phyloP scores from a whole-genome alignment of 75 land plant species.

The Cryptomeria japonica region DNA sequence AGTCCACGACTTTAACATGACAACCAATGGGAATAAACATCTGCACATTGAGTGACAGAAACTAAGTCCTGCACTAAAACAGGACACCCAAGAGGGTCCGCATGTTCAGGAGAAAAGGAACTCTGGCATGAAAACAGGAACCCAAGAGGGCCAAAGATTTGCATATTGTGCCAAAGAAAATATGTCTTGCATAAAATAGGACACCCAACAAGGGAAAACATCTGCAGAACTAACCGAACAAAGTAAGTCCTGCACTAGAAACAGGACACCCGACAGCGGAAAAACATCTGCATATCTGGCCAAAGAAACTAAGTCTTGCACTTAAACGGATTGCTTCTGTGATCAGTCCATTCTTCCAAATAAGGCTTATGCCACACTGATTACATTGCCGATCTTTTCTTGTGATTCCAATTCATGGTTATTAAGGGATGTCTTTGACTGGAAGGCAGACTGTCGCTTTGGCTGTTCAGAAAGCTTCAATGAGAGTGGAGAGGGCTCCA shows the following conservation, averaged over 20 bases:
- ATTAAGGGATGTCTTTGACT: conserved; percentile 10
- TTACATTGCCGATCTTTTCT: conserved; percentile 14
- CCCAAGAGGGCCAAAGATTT: not conserved
- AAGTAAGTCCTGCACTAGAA: not conserved
- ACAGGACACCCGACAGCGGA: not conserved
- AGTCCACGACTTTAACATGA: not conserved
- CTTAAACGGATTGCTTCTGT: not conserved
- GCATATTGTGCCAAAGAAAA: not conserved
- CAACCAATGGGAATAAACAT: not conserved
- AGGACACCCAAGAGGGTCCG: not conserved
- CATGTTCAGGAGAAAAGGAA: not conserved
- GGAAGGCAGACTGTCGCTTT: conserved; percentile 15
- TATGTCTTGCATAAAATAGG: not conserved
- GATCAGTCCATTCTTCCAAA: not conserved
- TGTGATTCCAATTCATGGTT: conserved; percentile 10
- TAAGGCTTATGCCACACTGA: conserved; percentile 10
- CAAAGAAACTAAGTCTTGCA: not conserved
- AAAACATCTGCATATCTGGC: not conserved
- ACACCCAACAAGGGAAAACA: not conserved
- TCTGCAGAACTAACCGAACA: not conserved
- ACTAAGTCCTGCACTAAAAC: not conserved
- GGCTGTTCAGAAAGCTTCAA: conserved; percentile 18
- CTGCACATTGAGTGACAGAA: not conserved
- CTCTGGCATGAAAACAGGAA: not conserved
- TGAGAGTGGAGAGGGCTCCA: conserved; percentile 14